These are phyloP conservation scores for Acer campestre DNA, from an alignment of 345 rosid species.

Conservation along the genomic window DNA sequence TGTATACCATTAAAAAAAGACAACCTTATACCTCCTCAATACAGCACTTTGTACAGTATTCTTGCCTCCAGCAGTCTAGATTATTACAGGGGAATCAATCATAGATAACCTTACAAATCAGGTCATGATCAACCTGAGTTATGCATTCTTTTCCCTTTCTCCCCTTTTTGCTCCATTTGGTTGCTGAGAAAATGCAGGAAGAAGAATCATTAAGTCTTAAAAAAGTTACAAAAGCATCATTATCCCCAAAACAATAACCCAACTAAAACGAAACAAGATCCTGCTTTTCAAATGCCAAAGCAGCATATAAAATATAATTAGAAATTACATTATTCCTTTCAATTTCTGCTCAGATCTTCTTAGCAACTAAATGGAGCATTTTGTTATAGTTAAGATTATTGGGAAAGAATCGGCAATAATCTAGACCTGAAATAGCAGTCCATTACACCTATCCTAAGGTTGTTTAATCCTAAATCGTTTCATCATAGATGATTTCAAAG, in stretches of 20 bases:
- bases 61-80: constrained; percentile 7
- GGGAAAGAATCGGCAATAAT: background rate
- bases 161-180: constrained; percentile 46
- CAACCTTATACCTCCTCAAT: background rate
- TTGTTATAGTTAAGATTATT: background rate
- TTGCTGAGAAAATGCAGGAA: constrained; percentile 50
- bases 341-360: constrained; percentile 1
- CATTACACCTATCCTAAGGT: background rate
- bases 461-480: background rate
- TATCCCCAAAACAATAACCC: constrained; percentile 7
- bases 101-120: constrained; percentile 35
- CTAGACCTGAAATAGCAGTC: background rate
- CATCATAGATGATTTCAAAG: background rate
- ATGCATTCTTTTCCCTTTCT: constrained; percentile 41
- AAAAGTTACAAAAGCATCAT: constrained; percentile 16
- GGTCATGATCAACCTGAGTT: constrained; percentile 43
- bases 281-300: constrained; percentile 13
- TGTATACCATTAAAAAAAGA: background rate
- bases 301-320: background rate
- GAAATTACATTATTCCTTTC: background rate
- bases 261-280: background rate
- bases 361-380: constrained; percentile 13
- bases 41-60: background rate
- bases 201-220: constrained; percentile 24
- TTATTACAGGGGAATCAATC: background rate